Percentiles rank a stretch among this genome's conserved stretches.
phyloP scores from a whole-genome alignment of 495 filamentous ascomycete species.

The Astrocystis sublimbata region DNA sequence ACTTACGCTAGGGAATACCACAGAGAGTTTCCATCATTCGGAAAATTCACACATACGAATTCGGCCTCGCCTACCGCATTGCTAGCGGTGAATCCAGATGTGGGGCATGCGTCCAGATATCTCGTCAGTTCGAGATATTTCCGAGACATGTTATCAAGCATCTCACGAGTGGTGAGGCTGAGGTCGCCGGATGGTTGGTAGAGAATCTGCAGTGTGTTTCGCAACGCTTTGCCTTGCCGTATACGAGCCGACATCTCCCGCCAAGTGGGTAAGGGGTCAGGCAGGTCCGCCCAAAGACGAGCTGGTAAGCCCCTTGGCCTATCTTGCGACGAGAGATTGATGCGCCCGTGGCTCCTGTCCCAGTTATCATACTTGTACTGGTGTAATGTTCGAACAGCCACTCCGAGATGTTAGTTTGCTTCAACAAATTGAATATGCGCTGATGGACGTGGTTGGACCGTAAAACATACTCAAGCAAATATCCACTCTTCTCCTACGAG shows the following conservation, averaged over 20 bases:
- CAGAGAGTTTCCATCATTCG: background rate
- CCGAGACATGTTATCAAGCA: background rate
- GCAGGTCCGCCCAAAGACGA: background rate
- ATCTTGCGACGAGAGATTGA: background rate
- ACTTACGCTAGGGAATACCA: background rate
- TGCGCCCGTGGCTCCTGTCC: background rate
- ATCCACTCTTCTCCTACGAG: background rate
- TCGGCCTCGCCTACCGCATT: background rate
- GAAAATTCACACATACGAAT: background rate
- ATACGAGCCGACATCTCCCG: background rate
- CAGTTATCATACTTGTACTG: background rate
- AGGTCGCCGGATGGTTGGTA: background rate
- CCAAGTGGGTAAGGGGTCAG: background rate
- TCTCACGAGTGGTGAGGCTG: background rate
- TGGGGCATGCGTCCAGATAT: background rate
- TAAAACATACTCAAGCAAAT: background rate
- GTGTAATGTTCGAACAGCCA: background rate
- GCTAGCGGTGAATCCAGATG: background rate
- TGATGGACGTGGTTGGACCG: background rate
- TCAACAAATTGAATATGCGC: background rate
- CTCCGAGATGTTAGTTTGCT: background rate
- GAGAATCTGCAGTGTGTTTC: background rate
- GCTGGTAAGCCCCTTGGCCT: background rate
- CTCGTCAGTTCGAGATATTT: background rate
- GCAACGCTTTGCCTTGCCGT: background rate